Percentiles rank a stretch among this genome's conserved stretches.
Conservation (phyloP, 371 early-diverging fungal genomes). For the Rhizopus arrhizus region DNA sequence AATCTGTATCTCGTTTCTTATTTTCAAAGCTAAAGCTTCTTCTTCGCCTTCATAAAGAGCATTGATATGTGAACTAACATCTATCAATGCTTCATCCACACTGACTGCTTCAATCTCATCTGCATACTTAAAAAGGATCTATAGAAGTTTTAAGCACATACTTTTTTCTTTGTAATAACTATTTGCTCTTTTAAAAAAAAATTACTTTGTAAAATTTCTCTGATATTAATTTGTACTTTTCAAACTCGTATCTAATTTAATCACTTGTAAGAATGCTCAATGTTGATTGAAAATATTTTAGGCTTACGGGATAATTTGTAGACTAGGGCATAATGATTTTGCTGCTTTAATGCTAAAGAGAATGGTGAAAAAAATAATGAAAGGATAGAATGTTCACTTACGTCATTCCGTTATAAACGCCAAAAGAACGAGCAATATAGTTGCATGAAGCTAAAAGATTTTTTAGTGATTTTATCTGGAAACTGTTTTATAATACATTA, state of each 20-base stretch:
- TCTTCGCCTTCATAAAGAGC: constrained; percentile 36
- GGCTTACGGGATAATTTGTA: constrained; percentile 61
- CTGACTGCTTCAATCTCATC: constrained; percentile 81
- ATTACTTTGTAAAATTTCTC: constrained; percentile 63
- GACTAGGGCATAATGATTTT: constrained; percentile 61
- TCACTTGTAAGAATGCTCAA: too few relatives aligned
- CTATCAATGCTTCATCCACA: constrained; percentile 78
- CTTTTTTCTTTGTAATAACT: neutral
- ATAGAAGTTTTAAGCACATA: neutral
- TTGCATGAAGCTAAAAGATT: constrained; percentile 74
- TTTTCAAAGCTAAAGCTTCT: constrained; percentile 31
- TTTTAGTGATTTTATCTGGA: constrained; percentile 15
- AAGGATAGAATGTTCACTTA: constrained; percentile 20
- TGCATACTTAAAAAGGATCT: constrained; percentile 62
- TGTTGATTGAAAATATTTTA: neutral
- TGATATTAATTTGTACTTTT: constrained; percentile 71
- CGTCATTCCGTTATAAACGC: constrained; percentile 77
- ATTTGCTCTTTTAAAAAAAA: neutral
- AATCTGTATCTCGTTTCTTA: constrained; percentile 44
- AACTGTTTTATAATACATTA: constrained; percentile 2
- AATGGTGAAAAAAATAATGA: neutral
- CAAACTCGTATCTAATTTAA: constrained; percentile 69
- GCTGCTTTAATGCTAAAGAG: constrained; percentile 50
- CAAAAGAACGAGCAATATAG: constrained; percentile 74
- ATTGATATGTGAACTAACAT: constrained; percentile 60